Conservation (phyloP, 345 rosid genomes). For the Lepidium didymum region DNA sequence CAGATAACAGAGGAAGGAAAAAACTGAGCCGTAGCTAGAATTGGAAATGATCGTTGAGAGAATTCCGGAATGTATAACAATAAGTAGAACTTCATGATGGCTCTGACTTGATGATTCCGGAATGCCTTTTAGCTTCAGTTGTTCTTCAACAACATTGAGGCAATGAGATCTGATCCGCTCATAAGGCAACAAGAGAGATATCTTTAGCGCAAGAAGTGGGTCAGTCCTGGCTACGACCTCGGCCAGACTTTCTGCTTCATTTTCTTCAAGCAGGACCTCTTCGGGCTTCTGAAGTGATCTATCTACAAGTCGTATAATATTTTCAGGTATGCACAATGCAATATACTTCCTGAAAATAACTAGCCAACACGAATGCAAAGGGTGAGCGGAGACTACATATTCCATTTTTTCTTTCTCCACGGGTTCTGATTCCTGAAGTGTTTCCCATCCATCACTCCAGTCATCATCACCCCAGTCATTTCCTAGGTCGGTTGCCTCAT, state of each 20-base stretch:
- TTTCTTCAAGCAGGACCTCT: conserved; percentile 52
- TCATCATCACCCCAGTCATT: conserved; percentile 66
- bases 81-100: conserved; percentile 46
- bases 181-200: conserved; percentile 68
- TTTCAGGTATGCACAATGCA: conserved; percentile 28
- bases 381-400: conserved; percentile 41
- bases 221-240: conserved; percentile 28
- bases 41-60: conserved; percentile 40
- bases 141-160: conserved; percentile 50
- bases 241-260: conserved; percentile 44
- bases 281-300: conserved; percentile 44
- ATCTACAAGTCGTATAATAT: conserved; percentile 54
- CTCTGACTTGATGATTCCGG: conserved; percentile 36
- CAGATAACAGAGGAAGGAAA: conserved; percentile 62
- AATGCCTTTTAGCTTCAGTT: conserved; percentile 55
- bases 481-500: conserved; percentile 40
- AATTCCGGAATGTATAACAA: conserved; percentile 56
- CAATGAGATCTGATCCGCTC: conserved; percentile 44
- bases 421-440: conserved; percentile 70
- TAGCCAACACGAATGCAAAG: conserved; percentile 73
- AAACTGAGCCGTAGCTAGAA: conserved; percentile 40
- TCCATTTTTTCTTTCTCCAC: conserved; percentile 36
- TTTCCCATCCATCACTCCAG: conserved; percentile 99
- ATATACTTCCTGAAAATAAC: conserved; percentile 47
- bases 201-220: conserved; percentile 47